Evolutionary conservation across 306 rosid genomes (phyloP).

Genomic region (Hippophae rhamnoides): DNA sequence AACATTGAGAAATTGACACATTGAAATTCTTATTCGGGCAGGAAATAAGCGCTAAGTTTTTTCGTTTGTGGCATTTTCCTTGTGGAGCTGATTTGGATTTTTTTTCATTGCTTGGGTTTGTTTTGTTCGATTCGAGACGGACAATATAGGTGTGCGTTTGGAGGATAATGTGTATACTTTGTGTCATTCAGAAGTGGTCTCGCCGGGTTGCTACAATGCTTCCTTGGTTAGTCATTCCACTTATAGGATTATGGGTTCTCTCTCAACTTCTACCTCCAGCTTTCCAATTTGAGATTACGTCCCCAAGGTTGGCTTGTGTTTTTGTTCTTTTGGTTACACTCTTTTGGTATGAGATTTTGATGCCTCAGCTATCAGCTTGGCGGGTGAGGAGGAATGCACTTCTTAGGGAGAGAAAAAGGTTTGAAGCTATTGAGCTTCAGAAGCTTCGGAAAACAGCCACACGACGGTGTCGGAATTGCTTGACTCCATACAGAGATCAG

Average conservation of each 20-base stretch:
- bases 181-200: slow-evolving; percentile 99
- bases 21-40: slow-evolving; percentile 30
- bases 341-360: slow-evolving; percentile 98
- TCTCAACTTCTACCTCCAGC: slow-evolving; percentile 99
- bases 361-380: slow-evolving; percentile 99
- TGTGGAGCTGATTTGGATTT: slow-evolving; percentile 14
- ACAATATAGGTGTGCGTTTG: slow-evolving; percentile 55
- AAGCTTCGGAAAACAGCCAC: slow-evolving; percentile 88
- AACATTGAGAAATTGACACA: slow-evolving; percentile 20
- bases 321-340: slow-evolving; percentile 86
- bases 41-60: slow-evolving; percentile 48
- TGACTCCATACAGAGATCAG: slow-evolving; percentile 89
- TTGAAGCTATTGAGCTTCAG: slow-evolving; percentile 85
- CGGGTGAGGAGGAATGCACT: slow-evolving; percentile 62
- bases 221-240: slow-evolving; percentile 97
- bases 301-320: slow-evolving; percentile 89
- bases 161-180: slow-evolving; percentile 98
- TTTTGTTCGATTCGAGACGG: slow-evolving; percentile 33
- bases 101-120: slow-evolving; percentile 35
- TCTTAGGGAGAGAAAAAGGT: slow-evolving; percentile 83
- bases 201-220: slow-evolving; percentile 99
- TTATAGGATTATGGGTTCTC: slow-evolving; percentile 91
- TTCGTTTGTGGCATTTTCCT: slow-evolving; percentile 25
- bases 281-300: slow-evolving; percentile 88
- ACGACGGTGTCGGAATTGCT: slow-evolving; percentile 78